Conservation (phyloP, 164 flowering plant genomes). For the Stephania japonica region DNA sequence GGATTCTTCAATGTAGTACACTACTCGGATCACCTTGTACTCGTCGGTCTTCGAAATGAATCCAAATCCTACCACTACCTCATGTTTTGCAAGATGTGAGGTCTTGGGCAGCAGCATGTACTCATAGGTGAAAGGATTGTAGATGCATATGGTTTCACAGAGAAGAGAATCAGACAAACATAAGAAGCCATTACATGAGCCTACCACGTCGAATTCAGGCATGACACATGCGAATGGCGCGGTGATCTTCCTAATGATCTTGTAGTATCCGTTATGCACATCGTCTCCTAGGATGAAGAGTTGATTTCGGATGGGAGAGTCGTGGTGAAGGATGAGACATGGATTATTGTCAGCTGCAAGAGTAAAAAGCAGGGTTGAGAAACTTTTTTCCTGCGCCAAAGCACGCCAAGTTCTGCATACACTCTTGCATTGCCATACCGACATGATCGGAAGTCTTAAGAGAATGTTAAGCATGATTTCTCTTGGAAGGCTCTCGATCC, state of each 20-base stretch:
- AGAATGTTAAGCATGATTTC: constrained; percentile 25
- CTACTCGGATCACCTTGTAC: constrained; percentile 31
- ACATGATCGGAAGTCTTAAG: constrained; percentile 26
- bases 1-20: background rate
- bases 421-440: constrained; percentile 24
- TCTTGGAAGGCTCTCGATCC: constrained; percentile 16
- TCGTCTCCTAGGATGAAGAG: background rate
- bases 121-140: constrained; percentile 38
- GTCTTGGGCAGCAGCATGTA: constrained; percentile 26
- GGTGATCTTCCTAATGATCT: constrained; percentile 12
- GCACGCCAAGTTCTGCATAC: constrained; percentile 32
- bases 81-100: constrained; percentile 18
- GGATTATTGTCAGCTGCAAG: constrained; percentile 11
- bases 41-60: constrained; percentile 22
- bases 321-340: constrained; percentile 28
- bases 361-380: constrained; percentile 8
- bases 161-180: constrained; percentile 31
- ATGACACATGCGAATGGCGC: constrained; percentile 19
- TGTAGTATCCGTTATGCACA: too few species aligned
- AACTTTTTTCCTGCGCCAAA: constrained; percentile 23
- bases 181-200: constrained; percentile 39
- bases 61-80: constrained; percentile 38
- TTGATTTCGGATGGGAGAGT: background rate
- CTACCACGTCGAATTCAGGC: constrained; percentile 34
- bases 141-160: constrained; percentile 24